Conservation (phyloP, 345 rosid genomes). For the Odontarrhena argentea region DNA sequence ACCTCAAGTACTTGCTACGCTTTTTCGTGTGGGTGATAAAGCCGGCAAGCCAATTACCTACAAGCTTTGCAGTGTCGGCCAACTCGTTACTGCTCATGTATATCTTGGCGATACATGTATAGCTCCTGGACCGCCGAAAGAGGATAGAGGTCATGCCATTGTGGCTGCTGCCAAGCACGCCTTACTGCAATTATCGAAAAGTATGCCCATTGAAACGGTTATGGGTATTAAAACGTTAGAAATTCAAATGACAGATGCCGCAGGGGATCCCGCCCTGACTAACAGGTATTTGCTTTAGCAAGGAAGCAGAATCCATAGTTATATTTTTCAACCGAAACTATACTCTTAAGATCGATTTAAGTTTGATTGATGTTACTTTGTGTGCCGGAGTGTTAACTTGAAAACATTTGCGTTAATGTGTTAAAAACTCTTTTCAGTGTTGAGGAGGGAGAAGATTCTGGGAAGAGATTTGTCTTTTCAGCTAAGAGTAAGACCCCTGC, state of each 20-base stretch:
- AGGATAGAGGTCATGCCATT: slow-evolving; percentile 50
- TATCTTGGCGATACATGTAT: slow-evolving; percentile 49
- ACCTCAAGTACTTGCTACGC: slow-evolving; percentile 51
- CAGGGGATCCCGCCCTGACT: too few relatives aligned
- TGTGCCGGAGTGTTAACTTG: too few relatives aligned
- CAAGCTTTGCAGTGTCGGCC: slow-evolving; percentile 33
- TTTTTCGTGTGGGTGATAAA: slow-evolving; percentile 55
- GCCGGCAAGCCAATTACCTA: slow-evolving; percentile 50
- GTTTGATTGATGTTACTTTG: too few relatives aligned
- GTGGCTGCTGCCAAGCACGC: slow-evolving; percentile 55
- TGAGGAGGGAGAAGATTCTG: slow-evolving; percentile 37
- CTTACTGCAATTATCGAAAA: slow-evolving; percentile 36
- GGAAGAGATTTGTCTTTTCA: slow-evolving; percentile 50
- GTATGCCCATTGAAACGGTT: slow-evolving; percentile 4
- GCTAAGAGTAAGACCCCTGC: slow-evolving; percentile 50
- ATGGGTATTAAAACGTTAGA: slow-evolving; percentile 26
- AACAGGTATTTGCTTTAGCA: too few relatives aligned
- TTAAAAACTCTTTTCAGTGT: slow-evolving; percentile 34
- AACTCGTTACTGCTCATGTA: slow-evolving; percentile 42
- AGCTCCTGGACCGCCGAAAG: slow-evolving; percentile 45
- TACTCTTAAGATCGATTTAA: too few relatives aligned
- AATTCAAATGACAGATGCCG: slow-evolving; percentile 43
- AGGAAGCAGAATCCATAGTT: too few relatives aligned
- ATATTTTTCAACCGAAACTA: too few relatives aligned
- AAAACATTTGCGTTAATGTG: too few relatives aligned